Evolutionary conservation across 768 basidiomycete species (phyloP), one percentile per base, ranked within the genome.

Genomic region (Podaxis rugospora): DNA sequence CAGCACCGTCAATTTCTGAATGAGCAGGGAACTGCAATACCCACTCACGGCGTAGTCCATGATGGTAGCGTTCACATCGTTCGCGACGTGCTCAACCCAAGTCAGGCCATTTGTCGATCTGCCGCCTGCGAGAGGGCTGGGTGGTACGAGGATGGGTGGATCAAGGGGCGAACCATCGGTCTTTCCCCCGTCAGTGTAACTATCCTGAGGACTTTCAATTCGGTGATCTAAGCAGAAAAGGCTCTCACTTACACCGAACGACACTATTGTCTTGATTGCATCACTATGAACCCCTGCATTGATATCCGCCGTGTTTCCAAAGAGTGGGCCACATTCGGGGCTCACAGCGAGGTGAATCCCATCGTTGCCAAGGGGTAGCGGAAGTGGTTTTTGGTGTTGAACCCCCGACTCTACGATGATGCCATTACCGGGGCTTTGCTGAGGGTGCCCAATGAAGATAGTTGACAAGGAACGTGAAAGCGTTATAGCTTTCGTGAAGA

Each of bases 11-110:
- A 42, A 36, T 32, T 51, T 55, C 52, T 51, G 1, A 16, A 5
- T 53, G 40, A 59, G 44, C 35, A 23, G 37, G 16, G 21, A 13
- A 32, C 14, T 18, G 25, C 59, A 62, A 10, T 18, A 18, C 21
- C 18, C 18, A 54, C 76, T 40, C 58, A 82, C 83, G 1, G 83
- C 81, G 47, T 84, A 84, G 65, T 83, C 80, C 73, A 78, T 82
- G 23, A 84, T 65, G 1, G 64, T 75, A 3, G 80, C 80, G 1
- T 71, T 68, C 18, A 77, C 68, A 39, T 75, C 74, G 53, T 75
- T 73, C 0, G 81, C 76, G 9, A 84, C 72, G 46, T 78, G 58
- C 61, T 84, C 82, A 5, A 80, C 68, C 83, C 83, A 84, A 16
- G 82, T 71, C 14, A 70, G 68, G 5, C 83, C 83, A 63, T 84